A percentile compares a stretch with the other conserved stretches of the same genome.
These are phyloP conservation scores for Spathaspora sp. DNA, from an alignment of 805 yeast species.

Conservation along the genomic window DNA sequence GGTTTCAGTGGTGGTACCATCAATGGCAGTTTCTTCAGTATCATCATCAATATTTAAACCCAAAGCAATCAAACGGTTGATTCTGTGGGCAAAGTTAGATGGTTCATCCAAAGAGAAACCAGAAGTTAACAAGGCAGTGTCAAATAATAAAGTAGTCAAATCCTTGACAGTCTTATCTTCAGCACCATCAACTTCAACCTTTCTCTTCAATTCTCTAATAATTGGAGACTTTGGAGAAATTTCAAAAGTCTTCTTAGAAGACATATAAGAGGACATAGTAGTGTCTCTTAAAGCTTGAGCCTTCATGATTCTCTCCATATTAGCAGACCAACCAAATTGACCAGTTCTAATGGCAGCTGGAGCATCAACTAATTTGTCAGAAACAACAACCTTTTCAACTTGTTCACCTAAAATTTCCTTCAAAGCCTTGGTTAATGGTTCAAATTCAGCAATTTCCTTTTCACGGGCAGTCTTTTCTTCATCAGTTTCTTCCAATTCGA, in stretches of 20 bases:
- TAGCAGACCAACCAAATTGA: constrained; percentile 99
- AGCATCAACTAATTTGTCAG: constrained; percentile 94
- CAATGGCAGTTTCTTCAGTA: constrained; percentile 47
- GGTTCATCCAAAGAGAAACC: constrained; percentile 99
- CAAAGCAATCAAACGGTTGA: constrained; percentile 95
- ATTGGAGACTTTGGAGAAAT: constrained; percentile 95
- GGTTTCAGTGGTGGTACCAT: constrained; percentile 40
- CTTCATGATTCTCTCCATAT: constrained; percentile 99
- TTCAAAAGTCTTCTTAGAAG: constrained; percentile 98
- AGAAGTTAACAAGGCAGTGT: constrained; percentile 96
- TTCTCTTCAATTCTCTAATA: constrained; percentile 91
- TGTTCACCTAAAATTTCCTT: constrained; percentile 97
- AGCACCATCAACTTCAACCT: constrained; percentile 96
- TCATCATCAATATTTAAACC: constrained; percentile 98
- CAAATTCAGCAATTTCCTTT: constrained; percentile 86
- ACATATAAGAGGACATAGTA: constrained; percentile 98
- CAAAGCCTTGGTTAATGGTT: constrained; percentile 90
- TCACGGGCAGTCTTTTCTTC: constrained; percentile 96
- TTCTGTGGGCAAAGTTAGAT: constrained; percentile 93
- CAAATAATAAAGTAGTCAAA: constrained; percentile 91
- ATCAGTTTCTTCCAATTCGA: constrained; percentile 96
- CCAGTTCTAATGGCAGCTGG: constrained; percentile 99
- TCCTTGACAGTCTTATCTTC: constrained; percentile 98
- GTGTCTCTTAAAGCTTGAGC: constrained; percentile 99
- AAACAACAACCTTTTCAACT: constrained; percentile 98